These are phyloP conservation scores for Globisporangium megalacanthum DNA, from an alignment of 352 stramenopile genomes.

Conservation along the genomic window DNA sequence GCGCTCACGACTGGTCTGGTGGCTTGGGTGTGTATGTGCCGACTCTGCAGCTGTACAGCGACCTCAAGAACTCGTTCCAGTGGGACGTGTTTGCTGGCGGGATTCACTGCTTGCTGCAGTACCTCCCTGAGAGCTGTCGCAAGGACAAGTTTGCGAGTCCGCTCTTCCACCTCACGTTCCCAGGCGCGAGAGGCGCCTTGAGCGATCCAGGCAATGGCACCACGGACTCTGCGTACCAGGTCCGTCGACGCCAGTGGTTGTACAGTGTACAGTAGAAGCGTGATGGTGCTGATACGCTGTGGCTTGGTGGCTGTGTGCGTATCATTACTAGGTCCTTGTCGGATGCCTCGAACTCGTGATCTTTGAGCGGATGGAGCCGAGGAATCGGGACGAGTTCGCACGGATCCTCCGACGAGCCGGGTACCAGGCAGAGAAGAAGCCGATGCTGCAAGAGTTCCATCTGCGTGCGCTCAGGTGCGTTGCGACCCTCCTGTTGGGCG, in stretches of 20 bases:
- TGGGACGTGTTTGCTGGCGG: slow-evolving; percentile 82
- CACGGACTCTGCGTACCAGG: slow-evolving; percentile 74
- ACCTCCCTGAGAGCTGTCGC: slow-evolving; percentile 57
- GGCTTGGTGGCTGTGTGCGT: no score
- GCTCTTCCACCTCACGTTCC: slow-evolving; percentile 74
- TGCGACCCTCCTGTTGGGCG: neutral
- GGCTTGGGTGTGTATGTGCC: slow-evolving; percentile 8
- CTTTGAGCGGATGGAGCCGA: slow-evolving; percentile 70
- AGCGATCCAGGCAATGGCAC: slow-evolving; percentile 71
- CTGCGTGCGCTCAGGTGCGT: slow-evolving; percentile 49
- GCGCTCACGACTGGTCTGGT: no score
- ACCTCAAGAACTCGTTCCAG: slow-evolving; percentile 79
- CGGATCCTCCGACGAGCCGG: slow-evolving; percentile 52
- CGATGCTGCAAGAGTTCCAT: slow-evolving; percentile 75
- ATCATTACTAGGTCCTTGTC: slow-evolving; percentile 37
- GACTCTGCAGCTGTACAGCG: slow-evolving; percentile 47
- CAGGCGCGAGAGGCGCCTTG: slow-evolving; percentile 51
- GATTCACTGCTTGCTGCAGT: slow-evolving; percentile 79
- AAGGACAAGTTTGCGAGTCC: slow-evolving; percentile 63
- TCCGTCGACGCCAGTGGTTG: slow-evolving; percentile 2
- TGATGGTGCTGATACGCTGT: no score
- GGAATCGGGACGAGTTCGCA: slow-evolving; percentile 54
- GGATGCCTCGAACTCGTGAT: slow-evolving; percentile 82
- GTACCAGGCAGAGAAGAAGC: slow-evolving; percentile 54
- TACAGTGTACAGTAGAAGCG: no score